Base-by-base conservation (phyloP, 768 basidiomycete species). In the Russula lepida region DNA sequence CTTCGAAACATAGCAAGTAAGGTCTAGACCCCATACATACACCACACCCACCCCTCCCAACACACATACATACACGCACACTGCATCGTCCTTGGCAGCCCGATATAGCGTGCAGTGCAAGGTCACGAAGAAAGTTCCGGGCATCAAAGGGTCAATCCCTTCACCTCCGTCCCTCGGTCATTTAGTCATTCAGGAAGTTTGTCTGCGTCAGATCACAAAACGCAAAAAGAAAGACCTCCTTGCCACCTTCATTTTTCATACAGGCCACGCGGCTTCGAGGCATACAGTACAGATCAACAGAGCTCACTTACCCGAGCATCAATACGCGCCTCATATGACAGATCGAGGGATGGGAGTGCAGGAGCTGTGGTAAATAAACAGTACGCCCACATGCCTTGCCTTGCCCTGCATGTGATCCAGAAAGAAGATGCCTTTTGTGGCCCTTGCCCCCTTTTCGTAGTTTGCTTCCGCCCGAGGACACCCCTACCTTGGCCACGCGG, bases 371-470 rank as follows among this genome's bases (percentile, higher is more conserved):
- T 21, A 33, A n/a, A n/a, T n/a, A n/a, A n/a, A n/a, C 58, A 2
- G 44, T 47, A 44, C 43, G 21, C 32, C 25, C 56, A 41, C 48
- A 19, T 30, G 50, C 23, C 41, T 33, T 44, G 51, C 43, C 58
- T 21, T 32, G 50, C 30, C 49, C 43, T 52, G 58, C 51, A 43
- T 33, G 52, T 59, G 58, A 59, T 59, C 58, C n/a, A 28, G 3
- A n/a, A 47, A 11, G 6, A 21, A 21, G 33, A 27, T 37, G 13
- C 58, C 51, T 53, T 46, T 46, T 47, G 58, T 44, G 41, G 39
- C 50, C 49, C 50, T 7, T 17, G 23, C 41, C 58, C 50, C 50
- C 56, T n/a, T 43, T 50, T 43, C 57, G 39, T 52, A 1, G 6
- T 19, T 59, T 44, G 43, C 25, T 33, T 35, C 41, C 11, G 39